Evolutionary conservation across 2,329 filamentous ascomycete species (phyloP).

Genomic region (Fusarium anthophilum): DNA sequence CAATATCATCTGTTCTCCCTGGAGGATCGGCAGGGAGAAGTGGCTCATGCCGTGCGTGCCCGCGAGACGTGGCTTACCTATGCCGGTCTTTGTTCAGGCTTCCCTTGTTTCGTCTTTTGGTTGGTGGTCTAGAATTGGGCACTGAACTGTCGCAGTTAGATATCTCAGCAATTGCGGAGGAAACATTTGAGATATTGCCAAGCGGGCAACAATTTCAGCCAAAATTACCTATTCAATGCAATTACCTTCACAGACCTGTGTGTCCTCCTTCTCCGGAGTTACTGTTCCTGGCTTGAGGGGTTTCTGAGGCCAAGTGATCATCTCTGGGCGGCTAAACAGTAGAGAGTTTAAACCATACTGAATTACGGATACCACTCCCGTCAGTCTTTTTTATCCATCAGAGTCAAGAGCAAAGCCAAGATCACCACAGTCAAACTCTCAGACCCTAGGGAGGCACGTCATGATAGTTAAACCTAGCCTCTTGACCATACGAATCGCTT

Average conservation of each 20-base stretch:
- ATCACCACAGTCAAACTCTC: background rate
- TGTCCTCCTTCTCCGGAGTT: background rate
- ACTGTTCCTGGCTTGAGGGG: slow-evolving; percentile 32
- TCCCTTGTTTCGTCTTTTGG: slow-evolving; percentile 27
- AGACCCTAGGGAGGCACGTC: slow-evolving; percentile 9
- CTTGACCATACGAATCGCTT: background rate
- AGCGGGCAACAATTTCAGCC: background rate
- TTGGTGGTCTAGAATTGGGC: slow-evolving; percentile 18
- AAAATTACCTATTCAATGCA: background rate
- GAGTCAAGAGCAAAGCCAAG: slow-evolving; percentile 5
- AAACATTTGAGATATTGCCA: slow-evolving; percentile 7
- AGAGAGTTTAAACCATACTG: slow-evolving; percentile 30
- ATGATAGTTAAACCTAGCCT: slow-evolving; percentile 9
- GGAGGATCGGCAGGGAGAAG: slow-evolving; percentile 23
- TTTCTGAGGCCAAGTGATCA: slow-evolving; percentile 14
- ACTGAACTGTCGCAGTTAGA: slow-evolving; percentile 16
- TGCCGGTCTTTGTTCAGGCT: slow-evolving; percentile 21
- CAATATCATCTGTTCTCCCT: slow-evolving; percentile 22
- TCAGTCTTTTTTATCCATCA: background rate
- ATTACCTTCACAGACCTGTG: background rate
- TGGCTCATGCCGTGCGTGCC: slow-evolving; percentile 29
- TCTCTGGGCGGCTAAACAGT: slow-evolving; percentile 7
- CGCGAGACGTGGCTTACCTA: slow-evolving; percentile 38
- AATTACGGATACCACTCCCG: background rate
- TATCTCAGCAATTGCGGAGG: background rate